Percentiles rank a stretch among this genome's conserved stretches.
These are phyloP conservation scores for Dendrocalamus latiflorus DNA, from an alignment of 202 grass and related monocot species.

Conservation along the genomic window DNA sequence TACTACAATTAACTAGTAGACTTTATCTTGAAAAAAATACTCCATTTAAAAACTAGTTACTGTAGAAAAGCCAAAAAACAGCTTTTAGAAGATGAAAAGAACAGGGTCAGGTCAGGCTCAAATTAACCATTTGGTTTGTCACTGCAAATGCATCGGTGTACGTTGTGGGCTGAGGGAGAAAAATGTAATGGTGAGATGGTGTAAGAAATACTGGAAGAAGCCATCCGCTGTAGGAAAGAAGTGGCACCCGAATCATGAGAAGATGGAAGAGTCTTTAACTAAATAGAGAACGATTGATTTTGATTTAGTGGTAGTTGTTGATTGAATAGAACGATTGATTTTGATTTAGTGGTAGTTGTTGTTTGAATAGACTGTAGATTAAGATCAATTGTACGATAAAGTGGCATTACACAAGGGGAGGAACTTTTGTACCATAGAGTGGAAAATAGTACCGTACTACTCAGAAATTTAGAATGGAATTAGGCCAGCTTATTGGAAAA, in stretches of 20 bases:
- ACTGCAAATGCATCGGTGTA: not conserved
- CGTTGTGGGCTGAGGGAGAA: not conserved
- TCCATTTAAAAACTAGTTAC: too few relatives aligned
- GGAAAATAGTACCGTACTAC: not conserved
- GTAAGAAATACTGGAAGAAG: not conserved
- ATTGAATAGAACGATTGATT: too few relatives aligned
- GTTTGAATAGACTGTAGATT: not conserved
- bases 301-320: too few relatives aligned
- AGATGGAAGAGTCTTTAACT: not conserved
- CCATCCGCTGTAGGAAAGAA: not conserved
- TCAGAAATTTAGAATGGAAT: not conserved
- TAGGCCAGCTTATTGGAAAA: not conserved
- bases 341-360: not conserved
- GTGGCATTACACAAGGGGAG: not conserved
- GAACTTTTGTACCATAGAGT: not conserved
- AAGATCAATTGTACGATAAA: not conserved
- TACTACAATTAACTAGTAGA: too few relatives aligned
- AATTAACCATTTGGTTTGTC: too few relatives aligned
- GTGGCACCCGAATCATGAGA: not conserved
- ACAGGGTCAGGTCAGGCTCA: too few relatives aligned
- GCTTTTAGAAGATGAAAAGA: too few relatives aligned
- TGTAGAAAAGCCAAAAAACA: too few relatives aligned
- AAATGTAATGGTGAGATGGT: not conserved
- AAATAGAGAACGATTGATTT: too few relatives aligned
- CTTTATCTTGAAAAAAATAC: too few relatives aligned